Percentiles rank a stretch among this genome's conserved stretches.
phyloP scores from a whole-genome alignment of 2,329 filamentous ascomycete genomes.

The Pestalotiopsis sp. region DNA sequence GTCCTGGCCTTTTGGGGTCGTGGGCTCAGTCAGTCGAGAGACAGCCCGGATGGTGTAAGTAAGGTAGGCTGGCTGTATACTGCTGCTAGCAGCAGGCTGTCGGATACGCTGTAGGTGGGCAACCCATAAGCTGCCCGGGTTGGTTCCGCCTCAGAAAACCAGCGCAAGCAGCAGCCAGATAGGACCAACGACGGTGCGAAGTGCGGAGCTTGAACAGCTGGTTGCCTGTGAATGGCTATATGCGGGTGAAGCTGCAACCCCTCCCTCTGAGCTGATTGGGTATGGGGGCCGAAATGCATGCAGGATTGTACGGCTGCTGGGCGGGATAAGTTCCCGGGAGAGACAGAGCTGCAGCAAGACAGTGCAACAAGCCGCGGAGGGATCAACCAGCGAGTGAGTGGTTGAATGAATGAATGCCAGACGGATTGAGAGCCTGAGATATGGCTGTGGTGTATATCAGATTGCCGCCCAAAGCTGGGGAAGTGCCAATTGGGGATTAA shows the following conservation, averaged over 20 bases:
- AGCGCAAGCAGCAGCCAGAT: slow-evolving; percentile 19
- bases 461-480: slow-evolving; percentile 6
- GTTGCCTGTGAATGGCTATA: slow-evolving; percentile 34
- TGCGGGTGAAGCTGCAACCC: slow-evolving; percentile 21
- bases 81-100: slow-evolving; percentile 14
- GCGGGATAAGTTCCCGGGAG: slow-evolving; percentile 2
- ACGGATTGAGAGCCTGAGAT: not conserved
- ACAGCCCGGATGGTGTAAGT: not conserved
- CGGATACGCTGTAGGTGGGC: slow-evolving; percentile 26
- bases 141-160: slow-evolving; percentile 12
- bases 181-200: slow-evolving; percentile 26
- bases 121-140: slow-evolving; percentile 16
- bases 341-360: not conserved
- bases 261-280: slow-evolving; percentile 29
- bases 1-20: slow-evolving; percentile 17
- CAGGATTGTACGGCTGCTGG: slow-evolving; percentile 17
- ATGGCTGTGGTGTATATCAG: not conserved
- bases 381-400: not conserved
- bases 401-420: not conserved
- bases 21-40: slow-evolving; percentile 26
- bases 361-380: not conserved
- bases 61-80: not conserved
- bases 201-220: slow-evolving; percentile 32
- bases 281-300: slow-evolving; percentile 24
- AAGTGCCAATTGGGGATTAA: not conserved